These are phyloP conservation scores for Endogone sp. DNA, from an alignment of 192 early-diverging fungal species.

Conservation along the genomic window DNA sequence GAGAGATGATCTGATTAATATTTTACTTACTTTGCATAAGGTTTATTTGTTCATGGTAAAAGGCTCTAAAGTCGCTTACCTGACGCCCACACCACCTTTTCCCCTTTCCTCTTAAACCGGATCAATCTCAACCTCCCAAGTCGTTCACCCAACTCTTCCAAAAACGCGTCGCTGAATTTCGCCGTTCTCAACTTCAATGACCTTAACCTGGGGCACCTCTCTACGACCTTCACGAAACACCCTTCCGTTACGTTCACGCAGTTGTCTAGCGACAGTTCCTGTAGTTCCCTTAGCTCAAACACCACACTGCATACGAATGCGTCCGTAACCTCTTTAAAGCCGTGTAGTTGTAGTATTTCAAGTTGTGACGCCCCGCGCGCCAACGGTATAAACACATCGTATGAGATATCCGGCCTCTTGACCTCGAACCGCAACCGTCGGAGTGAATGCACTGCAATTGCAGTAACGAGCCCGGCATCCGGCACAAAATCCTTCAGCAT, in stretches of 20 bases:
- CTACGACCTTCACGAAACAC: background rate
- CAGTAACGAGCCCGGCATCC: background rate
- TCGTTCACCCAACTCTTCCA: background rate
- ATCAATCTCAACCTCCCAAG: background rate
- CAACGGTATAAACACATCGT: background rate
- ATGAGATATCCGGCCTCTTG: too few relatives aligned
- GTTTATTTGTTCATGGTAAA: too few relatives aligned
- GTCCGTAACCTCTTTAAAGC: background rate
- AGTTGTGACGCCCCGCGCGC: background rate
- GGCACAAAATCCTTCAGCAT: background rate
- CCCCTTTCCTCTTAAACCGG: background rate
- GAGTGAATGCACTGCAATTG: too few relatives aligned
- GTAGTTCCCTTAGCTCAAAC: background rate
- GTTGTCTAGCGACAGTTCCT: background rate
- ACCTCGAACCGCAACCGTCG: too few relatives aligned
- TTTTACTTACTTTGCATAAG: background rate
- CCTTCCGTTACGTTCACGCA: background rate
- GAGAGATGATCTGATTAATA: background rate
- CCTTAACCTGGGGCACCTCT: background rate
- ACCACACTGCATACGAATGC: background rate
- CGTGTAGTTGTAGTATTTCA: background rate
- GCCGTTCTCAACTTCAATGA: background rate
- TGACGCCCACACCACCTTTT: background rate
- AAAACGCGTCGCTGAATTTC: background rate
- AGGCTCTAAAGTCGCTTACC: background rate